Evolutionary conservation across 176 grass and related monocot genomes (phyloP), one percentile per base, ranked within the genome.

Genomic region (Aegilops umbellulata): DNA sequence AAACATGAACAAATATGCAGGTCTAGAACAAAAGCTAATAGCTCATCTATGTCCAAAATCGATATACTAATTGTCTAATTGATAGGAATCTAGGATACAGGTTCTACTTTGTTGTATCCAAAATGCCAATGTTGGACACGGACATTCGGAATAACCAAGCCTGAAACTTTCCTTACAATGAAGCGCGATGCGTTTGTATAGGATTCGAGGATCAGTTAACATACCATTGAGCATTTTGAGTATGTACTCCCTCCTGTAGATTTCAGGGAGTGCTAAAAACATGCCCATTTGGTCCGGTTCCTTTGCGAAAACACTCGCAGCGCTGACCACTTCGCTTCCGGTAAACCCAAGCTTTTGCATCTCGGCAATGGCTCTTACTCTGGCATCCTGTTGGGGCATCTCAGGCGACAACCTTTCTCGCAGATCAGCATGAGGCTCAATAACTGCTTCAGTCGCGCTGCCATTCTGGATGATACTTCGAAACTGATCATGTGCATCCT

Each of bases 261-360:
- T 35, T 79, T 90, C 84, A 34, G 84, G 89, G 10, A 87, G 80
- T 73, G 84, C 84, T 36, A 87, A 25, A 66, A 90, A 83, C 89
- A 90, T 90, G 12, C 86, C 89, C 89, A 90, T 90, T 60, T 90
- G 89, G 26, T 90, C 83, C 46, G 89, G 84, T 58, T 90, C 84
- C 84, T 79, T 90, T 2, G 84, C 80, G 0, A 90, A 90, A 83
- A 90, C 55, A 49, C 80, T 87, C 27, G 84, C 89, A 10, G 84
- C 58, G 7, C 49, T 79, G 47, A 90, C 84, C 58, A 87, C 84
- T 27, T 90, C 32, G 19, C 20, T 90, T 83, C 84, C 80, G 27
- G 66, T 60, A 79, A 90, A 87, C 14, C 80, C 80, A 80, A 90
- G 34, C 66, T 90, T 90, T 46, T 87, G 67, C 60, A 87, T 71